A percentile compares a stretch with the other conserved stretches of the same genome.
phyloP scores from a whole-genome alignment of 352 stramenopile genomes.

The Globisporangium recalcitrans region DNA sequence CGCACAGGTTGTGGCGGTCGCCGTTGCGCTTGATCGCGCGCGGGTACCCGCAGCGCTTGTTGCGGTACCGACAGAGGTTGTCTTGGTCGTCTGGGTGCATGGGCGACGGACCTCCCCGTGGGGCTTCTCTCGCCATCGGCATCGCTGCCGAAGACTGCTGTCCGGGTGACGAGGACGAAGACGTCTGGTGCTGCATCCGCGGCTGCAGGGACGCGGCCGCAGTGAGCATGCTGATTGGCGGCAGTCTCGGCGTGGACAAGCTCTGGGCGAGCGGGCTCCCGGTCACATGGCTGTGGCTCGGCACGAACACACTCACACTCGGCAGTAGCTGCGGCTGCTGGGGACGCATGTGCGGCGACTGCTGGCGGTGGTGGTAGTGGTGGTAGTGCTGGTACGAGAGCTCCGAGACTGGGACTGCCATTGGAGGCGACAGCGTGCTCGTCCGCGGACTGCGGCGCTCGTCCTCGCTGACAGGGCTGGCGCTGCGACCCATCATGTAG shows the following conservation, averaged over 20 bases:
- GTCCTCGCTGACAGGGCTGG: slow-evolving; percentile 1
- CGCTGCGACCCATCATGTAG: background rate
- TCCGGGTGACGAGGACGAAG: background rate
- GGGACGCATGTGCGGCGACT: slow-evolving; percentile 1
- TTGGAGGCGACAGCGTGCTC: background rate
- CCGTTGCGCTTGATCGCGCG: slow-evolving; percentile 67
- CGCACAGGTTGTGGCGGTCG: slow-evolving; percentile 60
- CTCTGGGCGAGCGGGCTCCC: background rate
- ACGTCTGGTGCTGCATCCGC: slow-evolving; percentile 2
- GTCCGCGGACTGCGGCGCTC: slow-evolving; percentile 3
- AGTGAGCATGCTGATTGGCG: slow-evolving; percentile 47
- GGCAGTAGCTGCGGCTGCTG: background rate
- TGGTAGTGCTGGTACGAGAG: slow-evolving; percentile 5
- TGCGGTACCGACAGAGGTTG: slow-evolving; percentile 56
- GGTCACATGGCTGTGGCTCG: slow-evolving; percentile 5
- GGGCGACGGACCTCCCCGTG: background rate
- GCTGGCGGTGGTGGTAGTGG: slow-evolving; percentile 7
- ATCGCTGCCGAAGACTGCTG: background rate
- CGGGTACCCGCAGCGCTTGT: slow-evolving; percentile 52
- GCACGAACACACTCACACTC: background rate
- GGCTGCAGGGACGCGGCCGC: slow-evolving; percentile 34
- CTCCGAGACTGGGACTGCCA: background rate
- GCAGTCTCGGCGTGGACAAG: slow-evolving; percentile 25
- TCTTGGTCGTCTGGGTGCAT: slow-evolving; percentile 13
- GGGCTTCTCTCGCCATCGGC: background rate